Conservation (phyloP, 2,329 filamentous ascomycete species). For the Penicillium italicum region DNA sequence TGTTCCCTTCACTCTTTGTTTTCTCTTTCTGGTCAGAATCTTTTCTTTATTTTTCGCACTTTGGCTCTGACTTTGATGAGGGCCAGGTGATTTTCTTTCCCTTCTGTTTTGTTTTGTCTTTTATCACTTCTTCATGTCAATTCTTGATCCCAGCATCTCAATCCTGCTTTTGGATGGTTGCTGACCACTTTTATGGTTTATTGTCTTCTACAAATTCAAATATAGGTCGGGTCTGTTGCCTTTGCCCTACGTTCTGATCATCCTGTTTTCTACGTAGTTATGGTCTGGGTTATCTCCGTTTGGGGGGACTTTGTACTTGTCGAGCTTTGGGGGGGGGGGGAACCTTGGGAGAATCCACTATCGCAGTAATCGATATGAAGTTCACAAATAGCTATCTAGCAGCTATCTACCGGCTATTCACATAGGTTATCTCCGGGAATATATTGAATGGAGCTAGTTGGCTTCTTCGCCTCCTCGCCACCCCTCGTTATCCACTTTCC, state of each 20-base stretch:
- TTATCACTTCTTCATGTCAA: background rate
- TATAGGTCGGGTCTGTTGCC: background rate
- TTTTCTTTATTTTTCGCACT: conserved; percentile 6
- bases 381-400: too few relatives aligned
- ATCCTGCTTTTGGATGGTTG: background rate
- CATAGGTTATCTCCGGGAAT: background rate
- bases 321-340: background rate
- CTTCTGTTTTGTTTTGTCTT: background rate
- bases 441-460: background rate
- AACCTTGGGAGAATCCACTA: background rate
- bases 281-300: background rate
- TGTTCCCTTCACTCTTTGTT: background rate
- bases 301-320: background rate
- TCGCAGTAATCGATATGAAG: background rate
- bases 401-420: too few relatives aligned
- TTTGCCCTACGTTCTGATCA: background rate
- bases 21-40: background rate
- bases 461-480: background rate
- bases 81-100: background rate
- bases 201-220: background rate
- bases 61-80: background rate
- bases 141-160: background rate
- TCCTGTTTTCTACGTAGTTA: background rate
- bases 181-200: background rate
- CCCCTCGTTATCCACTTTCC: background rate